Evolutionary conservation across 495 filamentous ascomycete species (phyloP).

Genomic region (Neurospora sp.): DNA sequence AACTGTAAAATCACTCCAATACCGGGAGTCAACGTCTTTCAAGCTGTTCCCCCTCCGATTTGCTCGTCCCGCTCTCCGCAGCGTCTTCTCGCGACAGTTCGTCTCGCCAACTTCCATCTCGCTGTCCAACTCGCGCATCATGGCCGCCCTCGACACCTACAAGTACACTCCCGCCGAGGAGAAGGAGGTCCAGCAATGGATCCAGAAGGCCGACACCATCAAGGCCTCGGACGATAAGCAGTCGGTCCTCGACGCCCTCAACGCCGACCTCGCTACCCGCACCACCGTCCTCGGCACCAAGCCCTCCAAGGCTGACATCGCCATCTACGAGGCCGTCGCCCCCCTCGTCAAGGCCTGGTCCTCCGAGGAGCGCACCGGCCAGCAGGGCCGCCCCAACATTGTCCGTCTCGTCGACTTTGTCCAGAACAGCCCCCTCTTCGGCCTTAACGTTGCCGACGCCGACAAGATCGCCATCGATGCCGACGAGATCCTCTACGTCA

Average conservation of each 20-base stretch:
- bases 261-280: constrained; percentile 76
- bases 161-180: constrained; percentile 68
- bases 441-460: constrained; percentile 54
- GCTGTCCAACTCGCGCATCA: constrained; percentile 18
- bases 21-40: constrained; percentile 10
- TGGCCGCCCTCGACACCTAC: constrained; percentile 56
- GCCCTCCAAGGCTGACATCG: constrained; percentile 81
- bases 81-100: constrained; percentile 17
- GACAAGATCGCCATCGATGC: constrained; percentile 76
- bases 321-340: constrained; percentile 71
- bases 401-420: constrained; percentile 91
- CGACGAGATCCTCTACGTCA: constrained; percentile 71
- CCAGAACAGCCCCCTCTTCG: constrained; percentile 76
- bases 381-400: constrained; percentile 83
- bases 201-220: constrained; percentile 61
- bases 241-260: constrained; percentile 63
- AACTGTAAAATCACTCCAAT: background rate
- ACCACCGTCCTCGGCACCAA: constrained; percentile 86
- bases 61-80: constrained; percentile 36
- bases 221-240: constrained; percentile 44
- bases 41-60: constrained; percentile 41
- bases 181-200: constrained; percentile 80
- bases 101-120: constrained; percentile 2
- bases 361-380: constrained; percentile 79
- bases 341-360: constrained; percentile 72